These are phyloP conservation scores for Dipteronia dyeriana DNA, from an alignment of 345 rosid species.

Conservation along the genomic window DNA sequence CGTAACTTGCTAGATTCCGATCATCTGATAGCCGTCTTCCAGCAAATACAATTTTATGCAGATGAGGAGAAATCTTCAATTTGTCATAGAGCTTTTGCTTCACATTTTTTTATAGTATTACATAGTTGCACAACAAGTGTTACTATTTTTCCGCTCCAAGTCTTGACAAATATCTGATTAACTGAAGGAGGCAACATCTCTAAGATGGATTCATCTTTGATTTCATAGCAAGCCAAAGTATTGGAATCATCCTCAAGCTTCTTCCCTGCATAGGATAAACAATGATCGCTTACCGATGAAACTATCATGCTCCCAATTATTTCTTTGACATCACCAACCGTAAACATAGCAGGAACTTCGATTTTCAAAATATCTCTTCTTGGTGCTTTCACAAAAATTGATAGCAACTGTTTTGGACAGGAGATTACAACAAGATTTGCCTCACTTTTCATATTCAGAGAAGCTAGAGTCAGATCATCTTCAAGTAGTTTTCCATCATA, in stretches of 20 bases:
- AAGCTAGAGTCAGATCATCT: constrained; percentile 30
- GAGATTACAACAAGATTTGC: constrained; percentile 29
- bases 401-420: constrained; percentile 25
- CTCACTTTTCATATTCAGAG: constrained; percentile 20
- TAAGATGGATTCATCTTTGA: no score
- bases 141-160: constrained; percentile 34
- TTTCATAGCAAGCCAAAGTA: no score
- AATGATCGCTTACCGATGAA: no score
- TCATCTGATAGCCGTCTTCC: constrained; percentile 31
- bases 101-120: constrained; percentile 23
- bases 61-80: constrained; percentile 15
- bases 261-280: no score
- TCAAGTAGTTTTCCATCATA: constrained; percentile 30
- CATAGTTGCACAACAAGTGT: constrained; percentile 32
- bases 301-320: constrained; percentile 12
- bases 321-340: constrained; percentile 31
- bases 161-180: constrained; percentile 36
- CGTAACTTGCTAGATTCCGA: constrained; percentile 25
- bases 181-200: no score
- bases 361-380: constrained; percentile 14
- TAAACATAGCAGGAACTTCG: constrained; percentile 16
- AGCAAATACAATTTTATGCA: constrained; percentile 13
- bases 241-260: no score
- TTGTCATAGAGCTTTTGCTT: constrained; percentile 24
- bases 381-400: constrained; percentile 25